A percentile compares a stretch with the other conserved stretches of the same genome.
phyloP scores from a whole-genome alignment of 192 early-diverging fungal genomes.

The Gryganskiella cystojenkinii region DNA sequence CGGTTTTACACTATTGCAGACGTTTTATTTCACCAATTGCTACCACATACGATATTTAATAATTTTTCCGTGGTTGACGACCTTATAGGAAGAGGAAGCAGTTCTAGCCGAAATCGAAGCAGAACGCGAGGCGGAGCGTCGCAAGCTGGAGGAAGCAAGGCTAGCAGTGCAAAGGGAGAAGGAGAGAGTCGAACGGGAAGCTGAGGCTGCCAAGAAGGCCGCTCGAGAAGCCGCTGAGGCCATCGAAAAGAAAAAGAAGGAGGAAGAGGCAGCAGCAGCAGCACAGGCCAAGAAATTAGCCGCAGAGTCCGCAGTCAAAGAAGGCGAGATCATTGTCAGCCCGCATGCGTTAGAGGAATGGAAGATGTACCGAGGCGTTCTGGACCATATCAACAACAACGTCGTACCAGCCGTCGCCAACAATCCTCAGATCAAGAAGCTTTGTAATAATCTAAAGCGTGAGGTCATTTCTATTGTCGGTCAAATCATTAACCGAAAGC shows the following conservation, averaged over 20 bases:
- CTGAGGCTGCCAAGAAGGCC: conserved; percentile 34
- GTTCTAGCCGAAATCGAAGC: conserved; percentile 31
- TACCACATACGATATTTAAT: neutral
- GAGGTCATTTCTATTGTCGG: conserved; percentile 56
- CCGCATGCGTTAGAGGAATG: conserved; percentile 31
- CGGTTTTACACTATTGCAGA: neutral
- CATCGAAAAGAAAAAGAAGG: conserved; percentile 11
- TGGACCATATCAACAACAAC: conserved; percentile 49
- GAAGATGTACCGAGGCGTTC: conserved; percentile 37
- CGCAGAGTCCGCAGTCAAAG: neutral
- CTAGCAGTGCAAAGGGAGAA: conserved; percentile 21
- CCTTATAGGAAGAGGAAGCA: conserved; percentile 13
- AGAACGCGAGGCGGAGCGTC: conserved; percentile 32
- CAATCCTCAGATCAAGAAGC: conserved; percentile 24
- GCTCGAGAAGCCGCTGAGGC: neutral
- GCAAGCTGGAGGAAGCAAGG: conserved; percentile 21
- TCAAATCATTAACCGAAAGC: conserved; percentile 55
- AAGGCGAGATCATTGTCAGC: conserved; percentile 5
- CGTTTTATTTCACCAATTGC: neutral
- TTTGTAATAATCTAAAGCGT: conserved; percentile 21
- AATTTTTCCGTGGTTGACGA: neutral
- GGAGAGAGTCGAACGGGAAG: conserved; percentile 32
- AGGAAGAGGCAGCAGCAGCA: conserved; percentile 31
- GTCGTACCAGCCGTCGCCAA: conserved; percentile 54
- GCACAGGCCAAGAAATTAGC: conserved; percentile 26